These are phyloP conservation scores for Metarhizium rileyi DNA, from an alignment of 2,329 filamentous ascomycete species.

Conservation along the genomic window DNA sequence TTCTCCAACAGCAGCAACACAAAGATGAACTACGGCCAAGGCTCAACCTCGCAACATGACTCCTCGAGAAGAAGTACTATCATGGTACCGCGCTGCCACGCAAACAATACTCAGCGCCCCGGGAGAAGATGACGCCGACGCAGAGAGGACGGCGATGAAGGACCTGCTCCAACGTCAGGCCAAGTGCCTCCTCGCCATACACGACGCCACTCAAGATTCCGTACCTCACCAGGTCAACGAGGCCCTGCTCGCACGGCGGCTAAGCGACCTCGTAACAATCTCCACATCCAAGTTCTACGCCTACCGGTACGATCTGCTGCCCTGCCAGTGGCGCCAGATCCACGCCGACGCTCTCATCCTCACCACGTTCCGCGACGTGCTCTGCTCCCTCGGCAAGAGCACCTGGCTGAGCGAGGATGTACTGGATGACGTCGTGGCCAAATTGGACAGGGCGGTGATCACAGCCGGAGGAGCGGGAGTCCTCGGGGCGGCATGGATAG, in stretches of 20 bases:
- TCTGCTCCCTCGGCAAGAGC: slow-evolving; percentile 8
- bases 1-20: not conserved
- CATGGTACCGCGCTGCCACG: slow-evolving; percentile 16
- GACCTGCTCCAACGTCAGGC: slow-evolving; percentile 23
- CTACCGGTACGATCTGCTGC: slow-evolving; percentile 57
- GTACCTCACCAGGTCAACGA: slow-evolving; percentile 4
- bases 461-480: slow-evolving; percentile 55
- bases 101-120: slow-evolving; percentile 8
- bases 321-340: slow-evolving; percentile 57
- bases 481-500: slow-evolving; percentile 42
- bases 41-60: not conserved
- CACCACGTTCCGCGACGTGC: slow-evolving; percentile 37
- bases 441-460: slow-evolving; percentile 69
- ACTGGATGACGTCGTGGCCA: slow-evolving; percentile 49
- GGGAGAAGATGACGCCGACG: not conserved
- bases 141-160: slow-evolving; percentile 13
- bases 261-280: slow-evolving; percentile 48
- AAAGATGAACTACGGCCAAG: not conserved
- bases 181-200: slow-evolving; percentile 12
- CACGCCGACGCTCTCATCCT: slow-evolving; percentile 64
- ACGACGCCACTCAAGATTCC: slow-evolving; percentile 6
- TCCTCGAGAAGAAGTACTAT: slow-evolving; percentile 13
- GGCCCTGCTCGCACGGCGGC: slow-evolving; percentile 27
- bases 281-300: slow-evolving; percentile 60
- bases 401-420: slow-evolving; percentile 9